Evolutionary conservation across 2,329 filamentous ascomycete genomes (phyloP).

Genomic region (Aspergillus sp.): DNA sequence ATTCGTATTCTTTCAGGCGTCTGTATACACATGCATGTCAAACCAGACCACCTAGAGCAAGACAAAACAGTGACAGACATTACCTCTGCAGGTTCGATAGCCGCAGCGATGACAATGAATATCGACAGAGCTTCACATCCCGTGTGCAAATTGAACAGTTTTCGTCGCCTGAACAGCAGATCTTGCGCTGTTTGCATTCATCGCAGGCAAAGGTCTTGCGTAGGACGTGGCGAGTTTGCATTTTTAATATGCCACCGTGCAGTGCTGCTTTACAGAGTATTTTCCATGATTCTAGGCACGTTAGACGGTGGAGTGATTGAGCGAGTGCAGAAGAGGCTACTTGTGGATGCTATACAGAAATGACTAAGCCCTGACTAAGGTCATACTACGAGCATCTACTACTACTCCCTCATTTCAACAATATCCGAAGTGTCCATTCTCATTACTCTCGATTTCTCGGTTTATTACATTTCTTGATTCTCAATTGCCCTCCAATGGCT

Average conservation of each 20-base stretch:
- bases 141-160: slow-evolving; percentile 11
- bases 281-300: too few species aligned
- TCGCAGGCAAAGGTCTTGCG: slow-evolving; percentile 14
- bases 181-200: slow-evolving; percentile 13
- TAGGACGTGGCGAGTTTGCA: slow-evolving; percentile 6
- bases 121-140: slow-evolving; percentile 11
- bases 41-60: neutral
- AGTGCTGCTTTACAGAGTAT: neutral
- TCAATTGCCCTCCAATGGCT: neutral
- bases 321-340: too few species aligned
- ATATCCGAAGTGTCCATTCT: too few species aligned
- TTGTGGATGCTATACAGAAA: too few species aligned
- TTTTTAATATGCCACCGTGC: neutral
- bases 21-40: neutral
- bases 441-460: too few species aligned
- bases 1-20: slow-evolving; percentile 10
- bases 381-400: too few species aligned
- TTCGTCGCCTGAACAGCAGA: slow-evolving; percentile 13
- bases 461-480: neutral
- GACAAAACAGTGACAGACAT: neutral
- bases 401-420: neutral
- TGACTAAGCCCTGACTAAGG: too few species aligned
- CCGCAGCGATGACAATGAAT: slow-evolving; percentile 11
- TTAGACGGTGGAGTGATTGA: too few species aligned
- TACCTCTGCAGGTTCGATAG: slow-evolving; percentile 11